Percentiles rank a stretch among this genome's conserved stretches.
phyloP scores from a whole-genome alignment of 2,329 filamentous ascomycete species.

The Sporothrix schenckii region DNA sequence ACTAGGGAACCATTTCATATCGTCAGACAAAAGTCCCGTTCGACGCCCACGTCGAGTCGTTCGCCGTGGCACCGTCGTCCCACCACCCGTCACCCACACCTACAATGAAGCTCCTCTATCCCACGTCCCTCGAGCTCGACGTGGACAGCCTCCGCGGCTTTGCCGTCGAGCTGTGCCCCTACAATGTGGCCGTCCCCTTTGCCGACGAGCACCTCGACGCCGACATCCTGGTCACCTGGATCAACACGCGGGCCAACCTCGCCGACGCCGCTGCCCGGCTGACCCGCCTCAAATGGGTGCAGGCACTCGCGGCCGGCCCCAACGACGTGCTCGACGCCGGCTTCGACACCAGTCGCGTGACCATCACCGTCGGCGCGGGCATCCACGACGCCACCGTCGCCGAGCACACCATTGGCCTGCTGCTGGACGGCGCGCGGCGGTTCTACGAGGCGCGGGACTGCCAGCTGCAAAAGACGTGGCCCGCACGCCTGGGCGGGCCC shows the following conservation, averaged over 20 bases:
- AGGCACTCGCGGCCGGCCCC: not conserved
- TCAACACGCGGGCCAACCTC: slow-evolving; percentile 49
- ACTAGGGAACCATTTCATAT: too few relatives aligned
- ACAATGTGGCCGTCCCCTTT: slow-evolving; percentile 48
- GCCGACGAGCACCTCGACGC: slow-evolving; percentile 50
- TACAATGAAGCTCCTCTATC: slow-evolving; percentile 37
- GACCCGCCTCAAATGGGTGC: slow-evolving; percentile 49
- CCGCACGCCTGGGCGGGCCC: slow-evolving; percentile 41
- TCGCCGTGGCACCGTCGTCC: not conserved
- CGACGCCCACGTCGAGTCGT: too few relatives aligned
- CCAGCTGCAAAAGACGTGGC: slow-evolving; percentile 50
- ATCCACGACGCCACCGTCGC: slow-evolving; percentile 13
- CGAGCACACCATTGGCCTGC: slow-evolving; percentile 43
- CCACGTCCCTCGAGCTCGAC: slow-evolving; percentile 37
- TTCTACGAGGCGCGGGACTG: slow-evolving; percentile 52
- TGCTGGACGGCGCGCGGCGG: slow-evolving; percentile 45
- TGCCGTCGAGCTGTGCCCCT: slow-evolving; percentile 38
- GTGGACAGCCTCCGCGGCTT: slow-evolving; percentile 35
- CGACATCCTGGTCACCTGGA: slow-evolving; percentile 51
- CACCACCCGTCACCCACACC: too few relatives aligned
- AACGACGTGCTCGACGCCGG: slow-evolving; percentile 13
- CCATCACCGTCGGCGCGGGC: not conserved
- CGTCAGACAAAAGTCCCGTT: too few relatives aligned
- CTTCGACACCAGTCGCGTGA: not conserved
- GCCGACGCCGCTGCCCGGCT: slow-evolving; percentile 49